Base-by-base conservation (phyloP, 208 protist species). In the Trypanosoma rangeli region DNA sequence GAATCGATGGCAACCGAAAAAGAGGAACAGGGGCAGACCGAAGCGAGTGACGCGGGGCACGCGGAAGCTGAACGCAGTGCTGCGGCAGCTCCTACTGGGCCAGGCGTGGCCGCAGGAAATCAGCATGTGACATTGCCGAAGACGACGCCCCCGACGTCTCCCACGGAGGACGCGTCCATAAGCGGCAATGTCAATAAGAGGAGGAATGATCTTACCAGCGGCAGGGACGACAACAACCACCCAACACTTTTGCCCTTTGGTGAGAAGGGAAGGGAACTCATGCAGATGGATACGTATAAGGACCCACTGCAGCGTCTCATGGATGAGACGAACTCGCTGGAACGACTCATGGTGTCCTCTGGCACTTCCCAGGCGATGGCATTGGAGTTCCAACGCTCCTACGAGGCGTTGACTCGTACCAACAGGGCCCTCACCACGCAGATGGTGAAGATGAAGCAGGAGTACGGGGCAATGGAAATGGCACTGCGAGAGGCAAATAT, bases 241-340 rank as follows among this genome's bases (percentile, higher is more conserved):
- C 33, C 52, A 1, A 44, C 68, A 24, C 24, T 28, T 48, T 10
- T 73, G 10, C 13, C 59, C 8, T 59, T 5, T 26, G 33, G 20
- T 20, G 52, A 64, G 13, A 59, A 42, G 16, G 56, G 68, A 26
- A 7, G 24, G 10, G 68, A 26, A 16, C 49, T 52, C 10, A n/a
- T 42, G 57, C 29, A 60, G 18, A 29, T 28, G 20, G 59, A 74
- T 2, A 33, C 1, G 42, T 76, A 71, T 52, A 39, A 28, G 29
- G 70, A 76, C 33, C 70, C 70, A 26, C 39, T 70, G 35, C 62
- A 76, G 60, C 70, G 70, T 53, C 44, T 76, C 13, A 69, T 70
- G 52, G n/a, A 52, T 16, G 70, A 76, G 28, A 76, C 60, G 12
- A 33, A 33, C 10, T n/a, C 12, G 0, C 29, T 76, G 20, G 55